Base-by-base conservation (phyloP, 148 eudicot species). In the Camellia japonica region DNA sequence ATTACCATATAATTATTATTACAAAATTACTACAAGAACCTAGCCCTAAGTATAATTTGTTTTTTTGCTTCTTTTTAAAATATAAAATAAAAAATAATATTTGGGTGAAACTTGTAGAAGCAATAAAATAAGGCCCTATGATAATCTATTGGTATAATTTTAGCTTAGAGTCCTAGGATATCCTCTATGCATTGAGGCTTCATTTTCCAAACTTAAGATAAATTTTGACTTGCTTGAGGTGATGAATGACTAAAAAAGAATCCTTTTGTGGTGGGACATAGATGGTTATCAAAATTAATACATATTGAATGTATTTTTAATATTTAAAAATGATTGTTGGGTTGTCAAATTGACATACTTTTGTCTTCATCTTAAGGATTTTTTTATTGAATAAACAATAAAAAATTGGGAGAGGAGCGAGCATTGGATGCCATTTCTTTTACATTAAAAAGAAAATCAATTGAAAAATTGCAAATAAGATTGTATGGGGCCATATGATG, bases 261-360 rank as follows among this genome's bases (percentile, higher is more conserved):
- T 12, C 54, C 60, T 4, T 52, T 72, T 72, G 61, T 52, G 13
- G 61, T 72, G 75, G 75, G 74, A 71, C 56, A 71, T 18, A 71
- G 11, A 12, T 49, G 5, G 38, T 3, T 7, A 71, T 47, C 38
- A 71, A 47, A 61, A 30, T 64, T 23, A 6, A 64, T 19, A 20
- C 9, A 5, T 64, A 64, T 19, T 60, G 20, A 18, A 4, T 60
- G 64, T 18, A 58, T 58, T 14, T 62, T 62, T 5, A 16, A 64
- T 7, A 20, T 64, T 20, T 6, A 7, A 64, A 64, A 64, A 7
- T 6, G 14, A 68, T 68, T 71, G 23, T 71, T 23, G 15, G 20
- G 12, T 41, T 69, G 54, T 15, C 52, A 68, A 1, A 62, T 62
- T 62, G 65, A 62, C 30, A 16, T 41, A 13, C 23, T 68, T 30